Base-by-base conservation (phyloP, 2,329 filamentous ascomycete species). In the Paecilomyces niveus region DNA sequence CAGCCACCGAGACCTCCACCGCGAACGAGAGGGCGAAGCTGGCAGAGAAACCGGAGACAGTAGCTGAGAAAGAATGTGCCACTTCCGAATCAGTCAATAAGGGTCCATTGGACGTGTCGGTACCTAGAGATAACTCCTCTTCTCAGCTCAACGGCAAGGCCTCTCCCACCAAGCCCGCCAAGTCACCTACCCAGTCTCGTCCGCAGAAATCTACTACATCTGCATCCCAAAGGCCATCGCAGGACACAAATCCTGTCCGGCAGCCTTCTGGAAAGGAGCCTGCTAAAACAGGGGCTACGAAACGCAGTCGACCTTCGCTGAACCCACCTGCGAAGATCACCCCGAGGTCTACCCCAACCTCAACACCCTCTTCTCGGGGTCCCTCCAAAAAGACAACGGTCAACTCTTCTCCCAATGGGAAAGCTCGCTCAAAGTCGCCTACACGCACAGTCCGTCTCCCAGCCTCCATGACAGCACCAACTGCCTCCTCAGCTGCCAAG, bases 361-460 rank as follows among this genome's bases (percentile, higher is more conserved):
- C 68, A 21, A 70, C 69, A 11, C 68, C 71, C 7, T 65, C 66
- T 21, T 65, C 66, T 21, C 68, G 68, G 6, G 70, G 72, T 35
- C 33, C 60, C 31, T 54, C 62, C 18, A 74, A 68, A 58, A 58
- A 65, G 21, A 63, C 65, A 11, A 57, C 65, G 31, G 58, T 64
- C n/a, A 64, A 57, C 15, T 57, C 65, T 7, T 60, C 69, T 21
- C 62, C 69, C 9, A 63, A 67, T 39, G 66, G 58, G 51, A 75
- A 70, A 53, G 57, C 68, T 32, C 68, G 67, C 22, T 60, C 75
- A 8, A 77, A 68, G 58, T 78, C 77, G 24, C 75, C 76, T 9
- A 74, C 73, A 31, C 71, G 67, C 53, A 67, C 76, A 39, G 67
- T 68, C 55, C 78, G 76, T 53, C 68, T 77, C 54, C 72, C 76